Base-by-base conservation (phyloP, 345 rosid species). In the Camelina laxa region DNA sequence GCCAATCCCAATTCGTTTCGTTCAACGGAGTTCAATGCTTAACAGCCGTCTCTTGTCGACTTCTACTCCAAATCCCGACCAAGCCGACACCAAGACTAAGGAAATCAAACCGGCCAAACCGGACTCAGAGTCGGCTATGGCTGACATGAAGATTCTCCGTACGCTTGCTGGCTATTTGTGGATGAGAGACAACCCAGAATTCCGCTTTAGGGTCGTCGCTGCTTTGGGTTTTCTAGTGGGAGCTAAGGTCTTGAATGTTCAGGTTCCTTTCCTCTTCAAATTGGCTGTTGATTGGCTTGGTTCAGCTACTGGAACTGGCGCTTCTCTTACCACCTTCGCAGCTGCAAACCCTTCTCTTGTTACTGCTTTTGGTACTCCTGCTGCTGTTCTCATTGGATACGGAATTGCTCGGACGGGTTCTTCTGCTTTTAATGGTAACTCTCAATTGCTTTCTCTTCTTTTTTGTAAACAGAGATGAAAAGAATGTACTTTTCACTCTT, bases 211-310 rank as follows among this genome's bases (percentile, higher is more conserved):
- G 81, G 99, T 95, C 36, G 45, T 92, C 39, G 59, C 89, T 38
- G 99, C 99, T 2, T 79, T 92, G 79, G 94, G 85, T 3, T 90
- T 95, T 75, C 88, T 95, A 9, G 92, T 95, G 8, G 96, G 94
- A 10, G 98, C 98, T 61, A 92, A 95, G 83, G 88, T 90, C 38
- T 79, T 87, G 80, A 92, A 95, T 59, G 97, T 95, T 15, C 99
- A 92, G 79, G 99, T 95, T 19, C 98, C 98, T 63, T 95, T 92
- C 80, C 87, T 95, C 33, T 95, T 95, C 79, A 92, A 92, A 81
- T 82, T 87, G 13, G 98, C 99, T 59, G 93, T 96, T 77, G 98
- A 92, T 81, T 92, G 98, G 94, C 77, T 96, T 73, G 87, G 82
- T 70, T 68, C 85, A 22, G 86, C 92, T 22, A 74, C 89, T 5